phyloP scores from a whole-genome alignment of 177 flowering plant species.

The Vitis hybrid region DNA sequence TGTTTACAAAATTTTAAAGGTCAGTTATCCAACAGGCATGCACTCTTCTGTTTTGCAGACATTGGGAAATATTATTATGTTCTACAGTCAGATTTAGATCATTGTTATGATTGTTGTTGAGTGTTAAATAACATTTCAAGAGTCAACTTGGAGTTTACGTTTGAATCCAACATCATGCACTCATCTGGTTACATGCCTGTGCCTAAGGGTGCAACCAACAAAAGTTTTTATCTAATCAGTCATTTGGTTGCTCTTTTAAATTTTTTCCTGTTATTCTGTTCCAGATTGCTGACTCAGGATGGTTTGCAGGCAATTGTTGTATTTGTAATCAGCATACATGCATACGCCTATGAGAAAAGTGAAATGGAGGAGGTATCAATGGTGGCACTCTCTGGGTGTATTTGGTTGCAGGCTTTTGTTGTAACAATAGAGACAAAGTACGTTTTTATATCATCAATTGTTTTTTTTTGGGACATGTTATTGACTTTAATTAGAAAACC shows the following conservation, averaged over 20 bases:
- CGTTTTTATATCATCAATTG: slow-evolving; percentile 17
- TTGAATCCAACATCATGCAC: background rate
- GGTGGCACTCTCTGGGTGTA: slow-evolving; percentile 99
- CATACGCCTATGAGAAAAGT: slow-evolving; percentile 84
- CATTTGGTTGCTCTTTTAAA: background rate
- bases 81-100: no score
- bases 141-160: background rate
- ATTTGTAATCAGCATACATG: slow-evolving; percentile 76
- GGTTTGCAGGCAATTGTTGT: slow-evolving; percentile 81
- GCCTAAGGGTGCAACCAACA: background rate
- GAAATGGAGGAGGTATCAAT: slow-evolving; percentile 92
- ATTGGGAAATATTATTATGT: no score
- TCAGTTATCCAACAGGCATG: no score
- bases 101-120: no score
- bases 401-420: slow-evolving; percentile 98
- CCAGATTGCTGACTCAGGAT: background rate
- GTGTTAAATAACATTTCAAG: no score
- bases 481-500: no score
- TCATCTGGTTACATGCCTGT: background rate
- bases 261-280: background rate
- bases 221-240: background rate
- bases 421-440: slow-evolving; percentile 90
- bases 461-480: no score
- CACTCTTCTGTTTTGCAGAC: no score
- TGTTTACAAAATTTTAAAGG: no score